phyloP scores from a whole-genome alignment of 2,329 filamentous ascomycete species.

The Geosmithia flava region DNA sequence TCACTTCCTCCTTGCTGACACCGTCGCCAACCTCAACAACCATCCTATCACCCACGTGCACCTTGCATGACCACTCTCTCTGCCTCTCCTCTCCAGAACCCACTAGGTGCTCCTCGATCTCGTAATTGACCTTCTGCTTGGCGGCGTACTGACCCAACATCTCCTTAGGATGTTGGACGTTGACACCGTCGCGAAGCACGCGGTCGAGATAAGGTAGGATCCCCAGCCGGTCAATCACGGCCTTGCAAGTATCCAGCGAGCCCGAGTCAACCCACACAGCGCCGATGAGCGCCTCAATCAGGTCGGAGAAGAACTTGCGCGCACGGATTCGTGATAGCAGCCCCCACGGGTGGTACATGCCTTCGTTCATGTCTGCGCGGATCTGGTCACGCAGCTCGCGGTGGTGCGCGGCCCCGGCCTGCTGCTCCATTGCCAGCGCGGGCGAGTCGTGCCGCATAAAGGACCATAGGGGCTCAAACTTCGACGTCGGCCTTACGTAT shows the following conservation, averaged over 20 bases:
- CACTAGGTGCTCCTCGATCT: conserved; percentile 12
- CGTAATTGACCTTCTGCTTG: conserved; percentile 40
- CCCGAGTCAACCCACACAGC: conserved; percentile 77
- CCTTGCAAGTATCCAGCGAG: conserved; percentile 42
- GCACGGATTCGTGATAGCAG: conserved; percentile 51
- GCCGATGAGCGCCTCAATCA: conserved; percentile 70
- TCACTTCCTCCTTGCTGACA: conserved; percentile 36
- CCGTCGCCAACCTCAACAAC: conserved; percentile 33
- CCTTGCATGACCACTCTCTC: conserved; percentile 26
- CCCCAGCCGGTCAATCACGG: conserved; percentile 50
- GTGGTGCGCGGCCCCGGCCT: conserved; percentile 30
- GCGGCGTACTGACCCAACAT: conserved; percentile 48
- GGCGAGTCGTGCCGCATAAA: conserved; percentile 51
- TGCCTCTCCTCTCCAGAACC: not conserved
- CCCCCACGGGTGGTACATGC: conserved; percentile 62
- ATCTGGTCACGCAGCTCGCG: conserved; percentile 34
- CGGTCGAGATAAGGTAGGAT: conserved; percentile 51
- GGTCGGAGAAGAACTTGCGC: conserved; percentile 71
- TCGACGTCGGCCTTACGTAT: conserved; percentile 8
- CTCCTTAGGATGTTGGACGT: conserved; percentile 55
- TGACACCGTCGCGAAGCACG: conserved; percentile 45
- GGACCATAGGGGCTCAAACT: conserved; percentile 44
- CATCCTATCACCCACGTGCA: conserved; percentile 33
- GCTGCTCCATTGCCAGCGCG: conserved; percentile 34
- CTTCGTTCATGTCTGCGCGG: conserved; percentile 31